Percentiles rank a stretch among this genome's conserved stretches.
Evolutionary conservation across 371 early-diverging fungal species (phyloP).

Genomic region (Funneliformis caledonium): DNA sequence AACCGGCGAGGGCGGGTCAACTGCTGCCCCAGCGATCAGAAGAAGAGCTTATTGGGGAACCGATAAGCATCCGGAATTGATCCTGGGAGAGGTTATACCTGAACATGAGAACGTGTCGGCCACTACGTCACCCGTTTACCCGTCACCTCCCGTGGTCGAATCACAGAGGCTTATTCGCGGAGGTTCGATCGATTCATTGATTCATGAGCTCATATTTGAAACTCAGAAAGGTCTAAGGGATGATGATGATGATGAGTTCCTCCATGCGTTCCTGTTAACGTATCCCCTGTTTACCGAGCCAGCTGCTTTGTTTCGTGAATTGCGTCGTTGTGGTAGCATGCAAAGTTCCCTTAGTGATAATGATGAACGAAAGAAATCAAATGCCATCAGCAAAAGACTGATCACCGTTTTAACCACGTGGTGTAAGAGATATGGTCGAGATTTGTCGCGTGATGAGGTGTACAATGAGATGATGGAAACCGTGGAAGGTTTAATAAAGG

Average conservation of each 20-base stretch:
- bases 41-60: slow-evolving; percentile 56
- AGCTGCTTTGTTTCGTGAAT: slow-evolving; percentile 54
- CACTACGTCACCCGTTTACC: neutral
- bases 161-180: slow-evolving; percentile 47
- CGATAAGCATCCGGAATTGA: slow-evolving; percentile 58
- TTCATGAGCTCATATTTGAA: slow-evolving; percentile 67
- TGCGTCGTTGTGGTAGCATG: slow-evolving; percentile 56
- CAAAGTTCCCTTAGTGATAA: slow-evolving; percentile 42
- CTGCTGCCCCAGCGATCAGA: slow-evolving; percentile 36
- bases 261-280: slow-evolving; percentile 60
- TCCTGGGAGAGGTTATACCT: slow-evolving; percentile 40
- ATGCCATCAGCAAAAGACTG: slow-evolving; percentile 41
- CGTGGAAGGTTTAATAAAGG: slow-evolving; percentile 15
- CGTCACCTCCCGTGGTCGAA: neutral
- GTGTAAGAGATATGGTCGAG: slow-evolving; percentile 43
- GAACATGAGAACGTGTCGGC: neutral
- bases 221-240: slow-evolving; percentile 43
- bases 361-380: slow-evolving; percentile 13
- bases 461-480: slow-evolving; percentile 22
- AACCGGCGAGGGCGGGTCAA: neutral
- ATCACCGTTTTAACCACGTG: slow-evolving; percentile 42
- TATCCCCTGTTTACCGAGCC: slow-evolving; percentile 64
- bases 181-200: slow-evolving; percentile 66
- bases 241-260: slow-evolving; percentile 41
- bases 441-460: slow-evolving; percentile 40